Evolutionary conservation across 2,329 filamentous ascomycete species (phyloP).

Genomic region (Zelopaecilomyces penicillatus): DNA sequence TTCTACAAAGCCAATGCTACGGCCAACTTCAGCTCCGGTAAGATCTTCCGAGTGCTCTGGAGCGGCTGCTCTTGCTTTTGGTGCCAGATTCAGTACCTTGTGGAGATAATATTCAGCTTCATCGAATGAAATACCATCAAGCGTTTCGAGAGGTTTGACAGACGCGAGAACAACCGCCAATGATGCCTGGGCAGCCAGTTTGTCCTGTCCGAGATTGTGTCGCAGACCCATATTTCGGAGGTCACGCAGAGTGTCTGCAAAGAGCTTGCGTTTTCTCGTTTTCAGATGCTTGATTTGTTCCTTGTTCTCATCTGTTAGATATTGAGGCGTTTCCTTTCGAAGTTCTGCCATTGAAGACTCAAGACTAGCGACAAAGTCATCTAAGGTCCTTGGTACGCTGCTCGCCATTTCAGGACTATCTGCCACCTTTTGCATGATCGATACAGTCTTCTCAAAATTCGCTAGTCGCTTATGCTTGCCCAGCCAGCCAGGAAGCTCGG

Average conservation of each 20-base stretch:
- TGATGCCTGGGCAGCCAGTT: slow-evolving; percentile 65
- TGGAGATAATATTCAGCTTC: slow-evolving; percentile 67
- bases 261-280: slow-evolving; percentile 78
- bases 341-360: slow-evolving; percentile 62
- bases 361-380: slow-evolving; percentile 61
- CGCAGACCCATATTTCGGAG: slow-evolving; percentile 85
- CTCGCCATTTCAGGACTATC: slow-evolving; percentile 42
- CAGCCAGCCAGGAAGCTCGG: slow-evolving; percentile 28
- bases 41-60: slow-evolving; percentile 78
- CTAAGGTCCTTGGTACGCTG: slow-evolving; percentile 51
- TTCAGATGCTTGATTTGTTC: slow-evolving; percentile 80
- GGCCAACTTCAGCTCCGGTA: slow-evolving; percentile 66
- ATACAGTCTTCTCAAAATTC: slow-evolving; percentile 60
- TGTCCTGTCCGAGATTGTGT: slow-evolving; percentile 67
- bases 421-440: slow-evolving; percentile 63
- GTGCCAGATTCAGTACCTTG: slow-evolving; percentile 65
- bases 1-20: slow-evolving; percentile 80
- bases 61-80: slow-evolving; percentile 56
- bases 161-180: slow-evolving; percentile 60
- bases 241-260: slow-evolving; percentile 77
- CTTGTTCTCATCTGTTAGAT: slow-evolving; percentile 83
- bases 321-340: slow-evolving; percentile 71
- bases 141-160: slow-evolving; percentile 32
- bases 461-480: slow-evolving; percentile 56
- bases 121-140: slow-evolving; percentile 14